Conservation (phyloP, 2,329 filamentous ascomycete species). For the Ophiostoma sp. region DNA sequence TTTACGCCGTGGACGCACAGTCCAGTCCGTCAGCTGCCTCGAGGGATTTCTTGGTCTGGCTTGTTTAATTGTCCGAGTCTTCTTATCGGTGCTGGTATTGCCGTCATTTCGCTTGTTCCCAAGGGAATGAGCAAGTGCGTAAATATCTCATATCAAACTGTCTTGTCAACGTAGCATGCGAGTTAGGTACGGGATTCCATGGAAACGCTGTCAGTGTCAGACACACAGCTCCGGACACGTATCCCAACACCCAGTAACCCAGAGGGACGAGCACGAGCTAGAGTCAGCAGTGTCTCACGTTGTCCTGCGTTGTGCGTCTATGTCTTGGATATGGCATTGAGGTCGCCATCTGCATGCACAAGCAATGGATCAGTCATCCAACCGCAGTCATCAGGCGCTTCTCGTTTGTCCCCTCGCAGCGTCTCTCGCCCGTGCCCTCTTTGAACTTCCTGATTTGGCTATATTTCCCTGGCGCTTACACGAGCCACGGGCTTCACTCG, state of each 20-base stretch:
- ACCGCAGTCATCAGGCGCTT: background rate
- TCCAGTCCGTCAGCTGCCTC: too few species aligned
- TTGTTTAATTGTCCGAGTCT: background rate
- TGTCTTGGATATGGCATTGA: conserved; percentile 1
- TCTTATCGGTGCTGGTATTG: background rate
- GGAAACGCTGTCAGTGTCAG: conserved; percentile 7
- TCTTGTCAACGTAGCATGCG: background rate
- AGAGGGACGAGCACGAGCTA: too few species aligned
- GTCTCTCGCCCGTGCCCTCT: background rate
- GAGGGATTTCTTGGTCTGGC: background rate
- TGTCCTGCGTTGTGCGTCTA: background rate
- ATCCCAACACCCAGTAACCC: too few species aligned
- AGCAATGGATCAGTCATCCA: background rate
- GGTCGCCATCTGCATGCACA: background rate
- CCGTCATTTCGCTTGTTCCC: background rate
- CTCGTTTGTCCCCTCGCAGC: background rate
- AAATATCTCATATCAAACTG: background rate
- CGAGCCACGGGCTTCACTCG: background rate
- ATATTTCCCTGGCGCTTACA: background rate
- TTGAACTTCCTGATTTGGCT: conserved; percentile 20
- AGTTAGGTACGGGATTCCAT: background rate
- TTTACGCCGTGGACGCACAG: too few species aligned
- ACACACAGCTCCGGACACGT: background rate
- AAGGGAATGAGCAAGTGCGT: background rate
- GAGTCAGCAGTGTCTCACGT: too few species aligned